Base-by-base conservation (phyloP, 2,329 filamentous ascomycete genomes). In the Coniochaeta pulveracea region DNA sequence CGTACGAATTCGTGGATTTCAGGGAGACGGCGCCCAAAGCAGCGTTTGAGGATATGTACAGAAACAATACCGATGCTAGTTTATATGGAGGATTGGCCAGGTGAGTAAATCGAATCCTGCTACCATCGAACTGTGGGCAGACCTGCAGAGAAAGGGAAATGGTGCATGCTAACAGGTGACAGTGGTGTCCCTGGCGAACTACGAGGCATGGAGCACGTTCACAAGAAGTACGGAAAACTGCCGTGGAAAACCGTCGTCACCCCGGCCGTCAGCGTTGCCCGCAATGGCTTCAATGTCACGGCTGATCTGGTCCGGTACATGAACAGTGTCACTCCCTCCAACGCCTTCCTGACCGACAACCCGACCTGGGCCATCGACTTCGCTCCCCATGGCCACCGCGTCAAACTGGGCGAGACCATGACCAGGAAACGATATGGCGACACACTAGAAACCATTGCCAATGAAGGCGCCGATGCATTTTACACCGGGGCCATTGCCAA, bases 321-420 rank as follows among this genome's bases (percentile, higher is more conserved):
- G 68, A 51, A 64, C n/a, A 57, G 37, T 52, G 49, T 50, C 37
- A 53, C 37, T 36, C 44, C 61, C 6, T 55, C 67, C 31, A 68
- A 44, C 11, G 33, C 77, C 42, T 91, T 91, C 48, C 56, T 93
- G 0, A 31, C 28, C 11, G 28, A 31, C 18, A 72, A 93, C 39
- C 75, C 80, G 0, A 66, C 72, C 0, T 94, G 85, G 80, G 82
- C 85, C 0, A 58, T 85, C 18, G 86, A 93, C 51, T 93, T 93
- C 54, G 85, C 85, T 3, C 84, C 84, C 0, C 71, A 80, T 37
- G 85, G 84, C 3, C 73, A 63, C 2, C 58, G 73, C 1, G 47
- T 88, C 2, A 62, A 64, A 14, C 52, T 83, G 3, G 79, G 79
- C n/a, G 81, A 91, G 43, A 80, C 57, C 1, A 82, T 91, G 40